These are phyloP conservation scores for Exophiala sp. DNA, from an alignment of 2,329 filamentous ascomycete species.

Conservation along the genomic window DNA sequence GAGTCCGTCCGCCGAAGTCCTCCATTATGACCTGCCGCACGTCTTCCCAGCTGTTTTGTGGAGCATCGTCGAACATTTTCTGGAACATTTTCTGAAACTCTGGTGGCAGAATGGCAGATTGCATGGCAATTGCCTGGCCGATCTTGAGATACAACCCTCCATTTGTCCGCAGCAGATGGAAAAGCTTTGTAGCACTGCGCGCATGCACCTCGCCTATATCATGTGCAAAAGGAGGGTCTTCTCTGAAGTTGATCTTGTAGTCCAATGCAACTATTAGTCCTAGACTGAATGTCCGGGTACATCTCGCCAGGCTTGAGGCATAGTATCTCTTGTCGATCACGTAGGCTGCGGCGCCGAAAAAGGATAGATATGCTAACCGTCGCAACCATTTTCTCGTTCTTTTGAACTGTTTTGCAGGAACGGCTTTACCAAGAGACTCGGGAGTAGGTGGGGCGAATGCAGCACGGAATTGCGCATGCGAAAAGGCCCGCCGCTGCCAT, in stretches of 20 bases:
- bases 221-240: slow-evolving; percentile 69
- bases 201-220: slow-evolving; percentile 74
- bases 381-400: slow-evolving; percentile 73
- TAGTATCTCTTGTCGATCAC: slow-evolving; percentile 70
- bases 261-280: slow-evolving; percentile 81
- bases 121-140: slow-evolving; percentile 97
- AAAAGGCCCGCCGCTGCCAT: slow-evolving; percentile 18
- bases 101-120: slow-evolving; percentile 85
- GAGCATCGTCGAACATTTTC: slow-evolving; percentile 96
- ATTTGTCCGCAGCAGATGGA: slow-evolving; percentile 76
- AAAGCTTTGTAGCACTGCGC: slow-evolving; percentile 79
- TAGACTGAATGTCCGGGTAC: slow-evolving; percentile 73
- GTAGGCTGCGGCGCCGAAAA: slow-evolving; percentile 61
- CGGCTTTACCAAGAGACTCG: slow-evolving; percentile 69
- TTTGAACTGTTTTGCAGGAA: slow-evolving; percentile 66
- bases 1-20: slow-evolving; percentile 79
- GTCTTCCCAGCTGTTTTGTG: slow-evolving; percentile 83
- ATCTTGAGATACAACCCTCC: slow-evolving; percentile 96
- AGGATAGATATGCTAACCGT: slow-evolving; percentile 62
- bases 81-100: slow-evolving; percentile 97
- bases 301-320: slow-evolving; percentile 73
- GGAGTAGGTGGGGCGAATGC: slow-evolving; percentile 71
- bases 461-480: slow-evolving; percentile 31
- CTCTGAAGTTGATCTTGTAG: slow-evolving; percentile 94
- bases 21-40: slow-evolving; percentile 80